These are phyloP conservation scores for Purpureocillium lavendulum DNA, from an alignment of 2,329 filamentous ascomycete genomes.

Conservation along the genomic window DNA sequence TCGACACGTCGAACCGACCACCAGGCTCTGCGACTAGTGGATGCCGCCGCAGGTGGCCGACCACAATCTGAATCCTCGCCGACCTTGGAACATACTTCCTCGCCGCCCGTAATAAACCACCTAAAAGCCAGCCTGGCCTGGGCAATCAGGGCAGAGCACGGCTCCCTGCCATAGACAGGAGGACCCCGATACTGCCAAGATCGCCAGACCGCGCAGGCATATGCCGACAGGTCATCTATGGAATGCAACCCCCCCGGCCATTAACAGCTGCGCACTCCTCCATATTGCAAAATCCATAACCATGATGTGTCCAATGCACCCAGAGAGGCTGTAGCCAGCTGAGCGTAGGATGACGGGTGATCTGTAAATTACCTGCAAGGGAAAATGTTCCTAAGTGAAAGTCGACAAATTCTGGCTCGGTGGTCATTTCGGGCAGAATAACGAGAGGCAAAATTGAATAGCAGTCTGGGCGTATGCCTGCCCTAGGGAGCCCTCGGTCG, in stretches of 20 bases:
- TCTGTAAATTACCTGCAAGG: constrained; percentile 42
- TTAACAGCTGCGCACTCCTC: constrained; percentile 23
- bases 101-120: too few relatives aligned
- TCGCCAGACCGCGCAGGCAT: background rate
- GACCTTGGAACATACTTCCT: too few relatives aligned
- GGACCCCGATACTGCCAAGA: too few relatives aligned
- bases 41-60: too few relatives aligned
- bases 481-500: background rate
- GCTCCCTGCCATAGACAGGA: too few relatives aligned
- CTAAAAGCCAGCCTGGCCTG: too few relatives aligned
- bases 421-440: constrained; percentile 24
- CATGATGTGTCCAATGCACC: constrained; percentile 55
- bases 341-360: constrained; percentile 51
- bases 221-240: background rate
- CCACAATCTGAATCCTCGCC: too few relatives aligned
- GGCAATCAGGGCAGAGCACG: too few relatives aligned
- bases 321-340: constrained; percentile 37
- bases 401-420: constrained; percentile 36
- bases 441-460: constrained; percentile 21
- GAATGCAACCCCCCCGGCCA: constrained; percentile 7
- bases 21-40: too few relatives aligned
- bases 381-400: constrained; percentile 41
- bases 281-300: constrained; percentile 52
- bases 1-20: constrained; percentile 4
- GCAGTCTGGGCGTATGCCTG: constrained; percentile 11